These are phyloP conservation scores for Dryadomyces quercivorus DNA, from an alignment of 2,329 filamentous ascomycete genomes.

Conservation along the genomic window DNA sequence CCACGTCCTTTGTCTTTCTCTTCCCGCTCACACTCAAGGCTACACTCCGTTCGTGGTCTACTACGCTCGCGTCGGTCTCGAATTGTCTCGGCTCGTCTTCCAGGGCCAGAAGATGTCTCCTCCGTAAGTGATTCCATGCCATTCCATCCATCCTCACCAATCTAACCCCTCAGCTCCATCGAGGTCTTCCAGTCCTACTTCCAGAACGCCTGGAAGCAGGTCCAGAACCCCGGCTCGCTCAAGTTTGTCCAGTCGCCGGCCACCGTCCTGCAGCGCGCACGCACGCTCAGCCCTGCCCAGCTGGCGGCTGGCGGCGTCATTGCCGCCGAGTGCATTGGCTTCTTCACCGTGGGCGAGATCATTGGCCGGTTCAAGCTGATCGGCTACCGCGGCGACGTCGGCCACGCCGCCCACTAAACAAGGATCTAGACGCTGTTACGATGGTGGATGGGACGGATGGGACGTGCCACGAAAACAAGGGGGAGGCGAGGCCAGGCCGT, in stretches of 20 bases:
- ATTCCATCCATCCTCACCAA: not conserved
- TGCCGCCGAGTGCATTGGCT: constrained; percentile 76
- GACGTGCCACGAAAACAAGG: not conserved
- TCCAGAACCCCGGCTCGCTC: constrained; percentile 35
- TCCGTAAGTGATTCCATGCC: constrained; percentile 57
- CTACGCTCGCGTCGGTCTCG: constrained; percentile 80
- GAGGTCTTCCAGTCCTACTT: constrained; percentile 80
- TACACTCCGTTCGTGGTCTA: constrained; percentile 79
- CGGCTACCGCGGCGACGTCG: constrained; percentile 67
- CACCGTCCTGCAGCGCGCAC: constrained; percentile 32
- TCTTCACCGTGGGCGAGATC: constrained; percentile 97
- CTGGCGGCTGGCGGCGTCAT: constrained; percentile 65
- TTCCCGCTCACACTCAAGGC: constrained; percentile 55
- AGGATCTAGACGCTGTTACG: not conserved
- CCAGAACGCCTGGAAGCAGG: constrained; percentile 57
- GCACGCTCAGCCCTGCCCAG: constrained; percentile 61
- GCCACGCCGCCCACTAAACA: constrained; percentile 42
- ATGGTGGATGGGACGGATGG: not conserved
- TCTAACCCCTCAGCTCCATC: constrained; percentile 44
- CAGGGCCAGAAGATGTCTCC: constrained; percentile 82
- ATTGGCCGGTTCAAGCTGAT: constrained; percentile 90
- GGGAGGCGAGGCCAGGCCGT: too few relatives aligned
- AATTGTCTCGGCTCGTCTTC: constrained; percentile 81
- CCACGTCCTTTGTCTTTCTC: too few relatives aligned
- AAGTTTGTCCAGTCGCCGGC: constrained; percentile 30